Evolutionary conservation across 305 asterid species (phyloP).

Genomic region (Lippia alba): DNA sequence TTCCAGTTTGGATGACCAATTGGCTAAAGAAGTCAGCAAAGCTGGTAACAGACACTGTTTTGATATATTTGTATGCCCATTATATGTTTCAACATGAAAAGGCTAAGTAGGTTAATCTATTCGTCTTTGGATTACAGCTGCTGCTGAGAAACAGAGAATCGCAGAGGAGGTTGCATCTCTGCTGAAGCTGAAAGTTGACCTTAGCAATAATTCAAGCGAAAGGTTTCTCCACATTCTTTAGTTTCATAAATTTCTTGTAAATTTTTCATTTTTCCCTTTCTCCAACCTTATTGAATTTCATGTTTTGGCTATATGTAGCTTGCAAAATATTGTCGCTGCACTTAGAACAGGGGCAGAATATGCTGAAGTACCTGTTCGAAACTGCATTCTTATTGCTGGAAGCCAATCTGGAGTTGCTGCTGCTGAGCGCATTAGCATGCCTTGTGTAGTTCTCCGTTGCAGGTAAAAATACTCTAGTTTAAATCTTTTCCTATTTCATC

Average conservation of each 20-base stretch:
- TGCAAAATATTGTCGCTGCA: slow-evolving; percentile 69
- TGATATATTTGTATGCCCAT: neutral
- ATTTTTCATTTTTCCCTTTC: neutral
- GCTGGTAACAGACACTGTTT: slow-evolving; percentile 61
- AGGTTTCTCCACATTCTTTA: slow-evolving; percentile 51
- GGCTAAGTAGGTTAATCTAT: slow-evolving; percentile 6
- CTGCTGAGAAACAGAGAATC: slow-evolving; percentile 80
- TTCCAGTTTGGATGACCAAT: slow-evolving; percentile 78
- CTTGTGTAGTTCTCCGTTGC: slow-evolving; percentile 85
- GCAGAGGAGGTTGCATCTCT: slow-evolving; percentile 93
- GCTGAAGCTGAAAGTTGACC: slow-evolving; percentile 84
- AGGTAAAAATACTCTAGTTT: slow-evolving; percentile 51
- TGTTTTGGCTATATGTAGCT: slow-evolving; percentile 46
- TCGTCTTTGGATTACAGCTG: slow-evolving; percentile 51
- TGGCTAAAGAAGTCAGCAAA: slow-evolving; percentile 82
- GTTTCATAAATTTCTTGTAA: neutral
- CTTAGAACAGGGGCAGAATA: slow-evolving; percentile 86
- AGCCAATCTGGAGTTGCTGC: slow-evolving; percentile 83
- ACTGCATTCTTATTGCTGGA: slow-evolving; percentile 85
- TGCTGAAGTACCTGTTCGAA: slow-evolving; percentile 60
- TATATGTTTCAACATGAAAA: slow-evolving; percentile 19
- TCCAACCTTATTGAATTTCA: neutral
- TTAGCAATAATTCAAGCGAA: slow-evolving; percentile 72
- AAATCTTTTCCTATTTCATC: too few species aligned
- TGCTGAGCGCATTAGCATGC: slow-evolving; percentile 88